Conservation (phyloP, 192 early-diverging fungal genomes). For the Coemansia sp. region DNA sequence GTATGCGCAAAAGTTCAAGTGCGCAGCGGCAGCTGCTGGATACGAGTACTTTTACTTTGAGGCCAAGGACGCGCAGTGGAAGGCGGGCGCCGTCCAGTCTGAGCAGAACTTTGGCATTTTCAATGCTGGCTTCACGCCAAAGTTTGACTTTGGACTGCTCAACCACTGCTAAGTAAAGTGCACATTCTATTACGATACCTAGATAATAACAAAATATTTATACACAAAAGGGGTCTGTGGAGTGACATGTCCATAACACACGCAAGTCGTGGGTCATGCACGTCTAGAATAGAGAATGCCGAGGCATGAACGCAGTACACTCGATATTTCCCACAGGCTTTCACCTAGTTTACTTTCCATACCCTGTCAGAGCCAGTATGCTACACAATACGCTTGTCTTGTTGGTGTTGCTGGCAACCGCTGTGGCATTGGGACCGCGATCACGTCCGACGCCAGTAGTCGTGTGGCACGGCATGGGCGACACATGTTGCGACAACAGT, state of each 20-base stretch:
- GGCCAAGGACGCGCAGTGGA: conserved; percentile 50
- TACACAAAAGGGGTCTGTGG: no score
- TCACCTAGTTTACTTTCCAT: background rate
- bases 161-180: conserved; percentile 15
- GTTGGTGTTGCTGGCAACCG: background rate
- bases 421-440: background rate
- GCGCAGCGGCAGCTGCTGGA: conserved; percentile 17
- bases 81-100: conserved; percentile 10
- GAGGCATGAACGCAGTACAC: no score
- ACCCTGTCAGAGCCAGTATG: background rate
- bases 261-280: background rate
- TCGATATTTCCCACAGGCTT: background rate
- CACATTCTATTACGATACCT: background rate
- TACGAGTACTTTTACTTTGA: conserved; percentile 54
- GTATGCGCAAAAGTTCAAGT: conserved; percentile 39
- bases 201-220: background rate
- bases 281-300: no score
- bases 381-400: background rate
- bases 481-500: conserved; percentile 70
- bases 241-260: background rate
- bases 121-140: conserved; percentile 12
- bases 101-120: conserved; percentile 53
- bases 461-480: conserved; percentile 91
- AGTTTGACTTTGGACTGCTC: conserved; percentile 35
- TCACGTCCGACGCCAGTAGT: conserved; percentile 54